Conservation (phyloP, 1,284 basidiomycete species). For the Moesziomyces sp. region DNA sequence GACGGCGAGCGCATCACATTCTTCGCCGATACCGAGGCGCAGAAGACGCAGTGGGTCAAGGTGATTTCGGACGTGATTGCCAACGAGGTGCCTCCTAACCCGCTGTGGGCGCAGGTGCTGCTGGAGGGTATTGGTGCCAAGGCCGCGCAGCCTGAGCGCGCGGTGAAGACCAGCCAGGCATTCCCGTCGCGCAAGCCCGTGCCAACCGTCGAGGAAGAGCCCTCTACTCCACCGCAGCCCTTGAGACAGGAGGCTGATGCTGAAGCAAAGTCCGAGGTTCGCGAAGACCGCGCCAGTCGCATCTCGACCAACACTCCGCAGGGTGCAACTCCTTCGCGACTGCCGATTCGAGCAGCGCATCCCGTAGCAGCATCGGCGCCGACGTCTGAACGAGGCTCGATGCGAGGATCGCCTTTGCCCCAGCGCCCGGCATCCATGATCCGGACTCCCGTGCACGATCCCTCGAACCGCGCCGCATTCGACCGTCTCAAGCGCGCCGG, state of each 20-base stretch:
- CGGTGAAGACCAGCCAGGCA: constrained; percentile 25
- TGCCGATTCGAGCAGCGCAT: constrained; percentile 27
- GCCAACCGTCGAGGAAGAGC: constrained; percentile 34
- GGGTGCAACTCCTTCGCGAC: constrained; percentile 28
- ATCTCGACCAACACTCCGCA: constrained; percentile 18
- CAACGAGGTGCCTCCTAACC: constrained; percentile 52
- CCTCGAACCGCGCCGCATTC: constrained; percentile 35
- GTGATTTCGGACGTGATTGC: constrained; percentile 51
- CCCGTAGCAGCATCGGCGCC: constrained; percentile 11
- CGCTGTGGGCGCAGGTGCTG: constrained; percentile 58
- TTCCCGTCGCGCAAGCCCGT: constrained; percentile 26
- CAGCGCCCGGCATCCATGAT: constrained; percentile 33
- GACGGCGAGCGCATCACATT: constrained; percentile 85
- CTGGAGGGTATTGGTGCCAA: constrained; percentile 21
- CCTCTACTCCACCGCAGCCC: constrained; percentile 13
- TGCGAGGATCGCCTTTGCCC: constrained; percentile 19
- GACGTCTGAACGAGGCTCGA: constrained; percentile 16
- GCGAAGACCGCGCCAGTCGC: constrained; percentile 16
- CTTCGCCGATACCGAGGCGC: constrained; percentile 88
- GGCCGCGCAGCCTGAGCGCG: constrained; percentile 1
- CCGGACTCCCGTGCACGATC: constrained; percentile 34
- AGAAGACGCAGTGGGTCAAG: constrained; percentile 85
- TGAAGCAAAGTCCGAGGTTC: background rate
- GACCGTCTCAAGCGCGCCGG: constrained; percentile 48
- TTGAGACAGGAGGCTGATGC: background rate